A percentile compares a stretch with the other conserved stretches of the same genome.
Evolutionary conservation across 257 asterid species (phyloP).

Genomic region (Solanum piurae): DNA sequence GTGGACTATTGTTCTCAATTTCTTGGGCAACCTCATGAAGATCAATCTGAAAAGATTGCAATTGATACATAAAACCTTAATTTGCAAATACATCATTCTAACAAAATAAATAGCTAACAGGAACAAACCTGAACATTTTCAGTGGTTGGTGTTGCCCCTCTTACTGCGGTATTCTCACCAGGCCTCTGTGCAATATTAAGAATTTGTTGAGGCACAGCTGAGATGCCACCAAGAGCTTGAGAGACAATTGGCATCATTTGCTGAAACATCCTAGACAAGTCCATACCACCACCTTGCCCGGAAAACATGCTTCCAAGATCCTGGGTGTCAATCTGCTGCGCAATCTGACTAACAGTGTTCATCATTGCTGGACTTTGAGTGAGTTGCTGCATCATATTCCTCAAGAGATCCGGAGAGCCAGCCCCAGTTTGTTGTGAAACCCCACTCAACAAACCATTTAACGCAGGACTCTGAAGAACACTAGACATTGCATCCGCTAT

Average conservation of each 20-base stretch:
- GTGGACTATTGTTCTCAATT: constrained; percentile 27
- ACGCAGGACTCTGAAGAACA: constrained; percentile 62
- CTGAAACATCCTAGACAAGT: constrained; percentile 83
- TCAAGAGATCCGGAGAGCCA: constrained; percentile 82
- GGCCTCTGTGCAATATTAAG: constrained; percentile 18
- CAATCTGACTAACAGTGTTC: constrained; percentile 74
- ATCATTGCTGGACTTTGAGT: constrained; percentile 84
- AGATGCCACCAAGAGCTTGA: constrained; percentile 64
- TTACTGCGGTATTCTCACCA: constrained; percentile 16
- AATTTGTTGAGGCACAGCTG: constrained; percentile 28
- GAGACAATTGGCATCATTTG: constrained; percentile 98
- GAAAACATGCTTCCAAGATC: constrained; percentile 76
- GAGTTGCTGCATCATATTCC: constrained; percentile 70
- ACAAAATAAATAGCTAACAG: background rate
- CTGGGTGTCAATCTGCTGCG: constrained; percentile 76
- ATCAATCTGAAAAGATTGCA: constrained; percentile 18
- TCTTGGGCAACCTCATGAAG: constrained; percentile 33
- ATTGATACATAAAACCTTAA: background rate
- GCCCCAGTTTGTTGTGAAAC: constrained; percentile 88
- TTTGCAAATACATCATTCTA: background rate
- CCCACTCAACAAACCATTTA: constrained; percentile 65
- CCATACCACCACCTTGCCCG: constrained; percentile 57
- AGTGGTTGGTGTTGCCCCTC: constrained; percentile 9
- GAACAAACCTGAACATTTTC: constrained; percentile 52
- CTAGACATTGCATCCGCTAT: constrained; percentile 65